These are phyloP conservation scores for Quercus bicolor DNA, from an alignment of 306 rosid species.

Conservation along the genomic window DNA sequence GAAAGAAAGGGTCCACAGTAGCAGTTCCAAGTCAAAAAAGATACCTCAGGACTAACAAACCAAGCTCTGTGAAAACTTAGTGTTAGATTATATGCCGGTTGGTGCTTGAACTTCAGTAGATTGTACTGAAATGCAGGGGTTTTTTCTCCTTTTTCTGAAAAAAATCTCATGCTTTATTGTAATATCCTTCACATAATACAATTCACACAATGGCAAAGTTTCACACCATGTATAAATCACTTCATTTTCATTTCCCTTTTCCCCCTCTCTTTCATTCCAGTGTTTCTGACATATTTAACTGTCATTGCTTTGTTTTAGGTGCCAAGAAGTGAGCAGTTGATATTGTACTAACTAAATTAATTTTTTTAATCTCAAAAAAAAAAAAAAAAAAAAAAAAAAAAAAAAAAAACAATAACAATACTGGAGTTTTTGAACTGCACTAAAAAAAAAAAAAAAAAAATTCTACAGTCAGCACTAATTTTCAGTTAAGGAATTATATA, in stretches of 20 bases:
- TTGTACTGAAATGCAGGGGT: background rate
- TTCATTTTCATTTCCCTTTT: background rate
- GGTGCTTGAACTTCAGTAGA: background rate
- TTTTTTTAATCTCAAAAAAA: too few species aligned
- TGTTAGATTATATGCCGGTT: constrained; percentile 1
- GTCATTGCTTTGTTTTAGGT: background rate
- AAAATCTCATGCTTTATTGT: background rate
- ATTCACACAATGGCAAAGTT: background rate
- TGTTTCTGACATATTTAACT: background rate
- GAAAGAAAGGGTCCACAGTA: constrained; percentile 30
- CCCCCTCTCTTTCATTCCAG: background rate
- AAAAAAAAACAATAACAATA: too few species aligned
- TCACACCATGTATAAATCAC: background rate
- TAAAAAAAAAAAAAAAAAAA: too few species aligned
- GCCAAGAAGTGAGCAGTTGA: background rate
- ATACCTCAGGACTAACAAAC: constrained; percentile 33
- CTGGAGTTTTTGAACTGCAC: too few species aligned
- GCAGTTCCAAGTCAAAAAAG: constrained; percentile 39
- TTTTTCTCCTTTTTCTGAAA: background rate
- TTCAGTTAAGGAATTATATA: too few species aligned
- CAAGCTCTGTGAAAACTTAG: constrained; percentile 25
- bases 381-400: too few species aligned
- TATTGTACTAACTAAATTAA: background rate
- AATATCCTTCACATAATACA: background rate
- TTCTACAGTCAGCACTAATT: too few species aligned